Evolutionary conservation across 495 filamentous ascomycete genomes (phyloP).

Genomic region (Margaritispora aquatica): DNA sequence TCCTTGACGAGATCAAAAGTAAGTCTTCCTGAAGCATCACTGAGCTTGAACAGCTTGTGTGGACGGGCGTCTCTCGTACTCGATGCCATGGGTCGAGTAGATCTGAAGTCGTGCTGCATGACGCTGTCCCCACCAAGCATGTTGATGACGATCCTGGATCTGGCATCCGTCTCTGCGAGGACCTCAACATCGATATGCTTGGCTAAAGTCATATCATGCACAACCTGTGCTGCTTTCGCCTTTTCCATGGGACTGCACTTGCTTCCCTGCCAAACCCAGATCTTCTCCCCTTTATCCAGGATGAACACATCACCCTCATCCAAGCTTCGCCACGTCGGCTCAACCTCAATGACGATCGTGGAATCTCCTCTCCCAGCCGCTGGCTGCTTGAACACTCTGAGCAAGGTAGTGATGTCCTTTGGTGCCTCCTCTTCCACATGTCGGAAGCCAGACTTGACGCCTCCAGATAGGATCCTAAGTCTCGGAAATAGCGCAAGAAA

Average conservation of each 20-base stretch:
- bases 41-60: slow-evolving; percentile 47
- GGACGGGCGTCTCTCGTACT: slow-evolving; percentile 4
- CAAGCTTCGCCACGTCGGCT: slow-evolving; percentile 52
- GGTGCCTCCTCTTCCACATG: slow-evolving; percentile 45
- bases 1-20: slow-evolving; percentile 49
- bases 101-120: slow-evolving; percentile 26
- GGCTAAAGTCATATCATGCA: slow-evolving; percentile 53
- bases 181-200: slow-evolving; percentile 59
- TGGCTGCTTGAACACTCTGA: slow-evolving; percentile 48
- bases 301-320: slow-evolving; percentile 59
- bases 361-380: slow-evolving; percentile 33
- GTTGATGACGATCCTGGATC: slow-evolving; percentile 44
- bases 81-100: slow-evolving; percentile 29
- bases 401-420: slow-evolving; percentile 38
- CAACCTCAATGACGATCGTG: slow-evolving; percentile 54
- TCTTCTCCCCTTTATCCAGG: slow-evolving; percentile 51
- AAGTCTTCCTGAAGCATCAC: slow-evolving; percentile 45
- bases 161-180: slow-evolving; percentile 48
- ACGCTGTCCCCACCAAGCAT: slow-evolving; percentile 46
- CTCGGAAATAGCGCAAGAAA: slow-evolving; percentile 52
- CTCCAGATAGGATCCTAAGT: slow-evolving; percentile 47
- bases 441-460: slow-evolving; percentile 51
- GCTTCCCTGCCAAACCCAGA: slow-evolving; percentile 61
- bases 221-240: slow-evolving; percentile 55
- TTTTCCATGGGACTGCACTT: slow-evolving; percentile 60